Evolutionary conservation across 1,139 yeast genomes (phyloP).

Genomic region (Candida sp.): DNA sequence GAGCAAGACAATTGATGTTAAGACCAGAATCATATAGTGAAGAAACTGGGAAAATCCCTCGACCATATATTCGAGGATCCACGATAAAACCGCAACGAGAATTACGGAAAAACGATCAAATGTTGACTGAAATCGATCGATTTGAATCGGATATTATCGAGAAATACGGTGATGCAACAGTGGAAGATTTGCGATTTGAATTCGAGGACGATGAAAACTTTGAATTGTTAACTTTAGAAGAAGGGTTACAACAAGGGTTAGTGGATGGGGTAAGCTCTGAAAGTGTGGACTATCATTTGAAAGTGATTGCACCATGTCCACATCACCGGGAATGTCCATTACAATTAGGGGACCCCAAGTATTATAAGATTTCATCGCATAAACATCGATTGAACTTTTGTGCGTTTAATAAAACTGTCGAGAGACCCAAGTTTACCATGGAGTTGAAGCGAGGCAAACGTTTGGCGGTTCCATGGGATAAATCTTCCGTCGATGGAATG

Average conservation of each 20-base stretch:
- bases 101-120: conserved; percentile 31
- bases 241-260: conserved; percentile 1
- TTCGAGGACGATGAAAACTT: conserved; percentile 14
- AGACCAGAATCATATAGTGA: conserved; percentile 68
- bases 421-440: conserved; percentile 72
- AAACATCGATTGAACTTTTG: conserved; percentile 71
- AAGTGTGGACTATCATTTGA: conserved; percentile 49
- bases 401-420: conserved; percentile 67
- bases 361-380: conserved; percentile 56
- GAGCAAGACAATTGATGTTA: conserved; percentile 86
- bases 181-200: conserved; percentile 48
- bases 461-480: conserved; percentile 73
- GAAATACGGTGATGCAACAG: conserved; percentile 39
- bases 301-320: conserved; percentile 83
- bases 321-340: conserved; percentile 89
- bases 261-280: conserved; percentile 2
- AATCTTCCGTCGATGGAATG: conserved; percentile 48
- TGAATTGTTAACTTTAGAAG: conserved; percentile 10
- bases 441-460: conserved; percentile 82
- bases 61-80: conserved; percentile 64
- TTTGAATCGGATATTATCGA: conserved; percentile 12
- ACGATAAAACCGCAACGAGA: conserved; percentile 35
- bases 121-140: conserved; percentile 30
- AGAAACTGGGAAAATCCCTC: conserved; percentile 64
- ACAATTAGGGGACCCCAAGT: conserved; percentile 72